A percentile compares a stretch with the other conserved stretches of the same genome.
Evolutionary conservation across 116 monocot species (phyloP).

Genomic region (Zostera marina): DNA sequence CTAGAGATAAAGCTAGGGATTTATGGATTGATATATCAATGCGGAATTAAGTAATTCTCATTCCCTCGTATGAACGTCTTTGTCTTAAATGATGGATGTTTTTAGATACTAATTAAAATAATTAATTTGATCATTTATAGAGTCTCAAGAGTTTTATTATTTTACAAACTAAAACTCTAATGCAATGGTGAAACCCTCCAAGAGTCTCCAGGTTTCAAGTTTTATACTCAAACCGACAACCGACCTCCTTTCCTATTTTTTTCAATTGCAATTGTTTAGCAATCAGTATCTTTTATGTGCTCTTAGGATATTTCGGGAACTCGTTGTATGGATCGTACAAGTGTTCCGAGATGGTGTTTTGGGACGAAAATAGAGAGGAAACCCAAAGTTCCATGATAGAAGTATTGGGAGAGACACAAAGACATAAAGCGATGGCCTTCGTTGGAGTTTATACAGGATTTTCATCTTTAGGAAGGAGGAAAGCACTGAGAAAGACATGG

Average conservation of each 20-base stretch:
- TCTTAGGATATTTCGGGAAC: slow-evolving; percentile 24
- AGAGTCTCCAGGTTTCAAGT: no score
- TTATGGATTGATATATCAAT: no score
- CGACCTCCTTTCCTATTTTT: slow-evolving; percentile 34
- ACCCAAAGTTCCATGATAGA: background rate
- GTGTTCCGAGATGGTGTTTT: slow-evolving; percentile 36
- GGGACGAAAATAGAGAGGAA: slow-evolving; percentile 9
- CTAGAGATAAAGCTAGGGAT: no score
- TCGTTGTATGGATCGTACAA: slow-evolving; percentile 1
- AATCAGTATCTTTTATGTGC: slow-evolving; percentile 31
- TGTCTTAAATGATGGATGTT: no score
- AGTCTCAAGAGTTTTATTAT: no score
- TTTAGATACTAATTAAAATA: no score
- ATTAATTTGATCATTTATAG: no score
- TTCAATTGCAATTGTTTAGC: slow-evolving; percentile 25
- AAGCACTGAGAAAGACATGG: slow-evolving; percentile 77
- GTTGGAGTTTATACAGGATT: slow-evolving; percentile 97
- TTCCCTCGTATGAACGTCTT: no score
- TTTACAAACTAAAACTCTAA: no score
- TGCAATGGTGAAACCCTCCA: no score
- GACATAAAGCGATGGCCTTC: slow-evolving; percentile 79
- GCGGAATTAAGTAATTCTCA: no score
- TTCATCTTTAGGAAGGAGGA: slow-evolving; percentile 39
- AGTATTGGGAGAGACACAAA: slow-evolving; percentile 9
- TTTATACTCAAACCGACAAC: no score